Evolutionary conservation across 2,329 filamentous ascomycete genomes (phyloP), one percentile per base, ranked within the genome.

Genomic region (Chaetomium globosum): DNA sequence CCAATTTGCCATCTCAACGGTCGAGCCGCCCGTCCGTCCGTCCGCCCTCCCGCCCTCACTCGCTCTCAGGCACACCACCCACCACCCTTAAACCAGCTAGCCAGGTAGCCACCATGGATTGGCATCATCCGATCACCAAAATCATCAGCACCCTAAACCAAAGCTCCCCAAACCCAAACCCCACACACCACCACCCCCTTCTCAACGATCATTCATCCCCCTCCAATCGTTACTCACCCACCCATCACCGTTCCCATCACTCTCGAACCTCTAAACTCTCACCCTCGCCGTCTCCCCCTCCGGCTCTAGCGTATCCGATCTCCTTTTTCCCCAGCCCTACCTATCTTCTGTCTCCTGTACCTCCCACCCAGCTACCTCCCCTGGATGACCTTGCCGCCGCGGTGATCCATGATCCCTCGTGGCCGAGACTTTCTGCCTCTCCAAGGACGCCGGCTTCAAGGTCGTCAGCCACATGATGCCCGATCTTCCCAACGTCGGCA

Each of bases 401-500:
- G 13, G 36, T 5, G 36, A 39, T 43, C 39, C 16, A 43, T 43
- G 4, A 43, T 43, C 39, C 6, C n/a, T n/a, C 0, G 95, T 99
- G 0, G 94, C 93, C 33, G 93, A 99, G 78, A 99, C 95, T 0
- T 99, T 99, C 76, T 96, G 91, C 71, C 83, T 97, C n/a, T 88
- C 95, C 69, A 99, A 99, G 78, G 96, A 99, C 77, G 93, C 96
- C 6, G 95, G 95, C 0, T 99, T 97, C 85, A 99, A 99, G 78
- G 95, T 99, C 0, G 95, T 99, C 68, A 96, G 92, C 71, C 95
- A 99, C 79, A 99, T 99, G 95, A 99, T 99, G 95, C 95, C 95
- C 1, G 95, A 99, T 75, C 80, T 99, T 56, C 95, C 95, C 3
- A 99, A 99, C 73, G 95, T 99, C 2, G 95, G 95, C 64, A 97